A percentile compares a stretch with the other conserved stretches of the same genome.
phyloP scores from a whole-genome alignment of 2,329 filamentous ascomycete genomes.

The Paracamarosporium sp. region DNA sequence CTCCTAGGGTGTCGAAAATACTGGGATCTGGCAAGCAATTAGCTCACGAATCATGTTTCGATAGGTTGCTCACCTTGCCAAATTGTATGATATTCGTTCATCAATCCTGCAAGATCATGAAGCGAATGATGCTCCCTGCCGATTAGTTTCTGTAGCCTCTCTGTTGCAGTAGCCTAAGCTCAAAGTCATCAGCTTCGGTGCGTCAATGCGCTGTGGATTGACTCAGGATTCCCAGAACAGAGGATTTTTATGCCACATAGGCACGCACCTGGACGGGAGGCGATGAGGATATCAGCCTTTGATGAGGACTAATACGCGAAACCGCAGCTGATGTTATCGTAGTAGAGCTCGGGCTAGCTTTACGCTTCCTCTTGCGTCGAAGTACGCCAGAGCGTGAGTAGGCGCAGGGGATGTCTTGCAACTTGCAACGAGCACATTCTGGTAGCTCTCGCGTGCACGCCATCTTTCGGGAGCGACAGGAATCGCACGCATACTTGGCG shows the following conservation, averaged over 20 bases:
- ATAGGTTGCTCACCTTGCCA: constrained; percentile 2
- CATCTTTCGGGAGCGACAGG: constrained; percentile 9
- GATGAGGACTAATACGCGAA: not conserved
- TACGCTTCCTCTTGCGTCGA: constrained; percentile 7
- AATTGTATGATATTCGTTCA: constrained; percentile 2
- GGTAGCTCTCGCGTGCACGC: constrained; percentile 7
- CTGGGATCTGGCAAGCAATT: not conserved
- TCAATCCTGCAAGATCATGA: not conserved
- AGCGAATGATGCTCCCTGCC: constrained; percentile 2
- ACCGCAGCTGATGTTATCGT: no score
- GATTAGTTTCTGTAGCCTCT: constrained; percentile 3
- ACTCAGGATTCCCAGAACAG: not conserved
- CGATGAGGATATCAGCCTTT: not conserved
- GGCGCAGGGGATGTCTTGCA: not conserved
- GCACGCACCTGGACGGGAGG: not conserved
- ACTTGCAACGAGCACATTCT: constrained; percentile 7
- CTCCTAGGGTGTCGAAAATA: not conserved
- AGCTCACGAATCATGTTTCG: not conserved
- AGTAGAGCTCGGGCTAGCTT: not conserved
- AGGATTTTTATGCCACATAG: not conserved
- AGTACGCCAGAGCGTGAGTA: constrained; percentile 12
- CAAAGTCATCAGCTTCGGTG: not conserved
- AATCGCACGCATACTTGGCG: constrained; percentile 6
- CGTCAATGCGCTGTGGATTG: not conserved
- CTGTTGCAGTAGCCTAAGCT: not conserved